Base-by-base conservation (phyloP, 2,329 filamentous ascomycete genomes). In the Epichloe baconii region DNA sequence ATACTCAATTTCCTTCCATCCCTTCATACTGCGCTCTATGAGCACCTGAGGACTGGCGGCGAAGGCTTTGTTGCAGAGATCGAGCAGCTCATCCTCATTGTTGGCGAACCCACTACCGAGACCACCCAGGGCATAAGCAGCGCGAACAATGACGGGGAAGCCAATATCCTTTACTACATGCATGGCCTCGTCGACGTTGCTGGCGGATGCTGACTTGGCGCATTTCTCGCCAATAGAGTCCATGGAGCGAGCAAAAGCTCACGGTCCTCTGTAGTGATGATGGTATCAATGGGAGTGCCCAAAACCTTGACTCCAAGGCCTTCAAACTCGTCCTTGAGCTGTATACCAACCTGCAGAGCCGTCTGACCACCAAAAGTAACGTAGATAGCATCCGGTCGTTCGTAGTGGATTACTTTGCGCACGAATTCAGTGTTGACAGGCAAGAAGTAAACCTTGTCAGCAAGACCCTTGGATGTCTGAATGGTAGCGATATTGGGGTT, bases 401-500 rank as follows among this genome's bases (percentile, higher is more conserved):
- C 93, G 62, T 95, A 86, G 65, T 88, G 78, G 65, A 98, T 97
- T 65, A 98, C 90, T 72, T 97, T 97, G 65, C 91, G 87, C 43
- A 98, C 93, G 59, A 96, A 97, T 50, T 97, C 91, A 53, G 91
- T 86, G 55, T 90, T 97, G 65, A 98, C 93, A 1, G 93, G 93
- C 43, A 97, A 76, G 77, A 97, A 98, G 72, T 97, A 98, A 48
- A 98, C 93, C 75, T 97, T 97, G 70, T 98, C 93, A 14, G 93
- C 93, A 49, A 98, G 75, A 57, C 93, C 93, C 72, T 96, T 96
- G 49, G 93, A 97, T 4, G 93, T 98, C 68, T 98, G 93, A 56
- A 97, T 97, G 0, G 93, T 98, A 58, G 93, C 93, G 66, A 98
- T 97, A 67, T 98, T 98, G 52, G 93, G 93, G 72, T 98, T 98